Conservation (phyloP, 2,329 filamentous ascomycete species). For the Chaetomium strumarium region DNA sequence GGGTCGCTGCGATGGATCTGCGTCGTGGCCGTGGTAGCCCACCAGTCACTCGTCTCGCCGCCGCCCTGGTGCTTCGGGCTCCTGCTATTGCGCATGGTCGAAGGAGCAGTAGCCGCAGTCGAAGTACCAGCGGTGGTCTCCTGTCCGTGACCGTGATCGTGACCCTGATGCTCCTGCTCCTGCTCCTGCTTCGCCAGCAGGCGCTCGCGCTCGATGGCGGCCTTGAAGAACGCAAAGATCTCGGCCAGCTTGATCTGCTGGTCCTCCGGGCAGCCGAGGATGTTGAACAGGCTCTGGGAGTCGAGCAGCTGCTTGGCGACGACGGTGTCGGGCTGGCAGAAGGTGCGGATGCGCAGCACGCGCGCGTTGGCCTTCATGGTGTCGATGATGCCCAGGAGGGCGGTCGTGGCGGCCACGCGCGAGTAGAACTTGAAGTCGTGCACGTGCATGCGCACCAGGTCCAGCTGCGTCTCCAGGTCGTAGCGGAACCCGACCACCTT, state of each 20-base stretch:
- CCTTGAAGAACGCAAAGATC: conserved; percentile 49
- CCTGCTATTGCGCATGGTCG: conserved; percentile 3
- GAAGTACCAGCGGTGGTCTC: not conserved
- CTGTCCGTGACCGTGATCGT: not conserved
- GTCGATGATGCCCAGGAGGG: conserved; percentile 44
- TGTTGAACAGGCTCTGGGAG: conserved; percentile 43
- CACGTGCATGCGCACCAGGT: conserved; percentile 45
- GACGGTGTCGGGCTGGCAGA: conserved; percentile 53
- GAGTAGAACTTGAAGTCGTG: conserved; percentile 52
- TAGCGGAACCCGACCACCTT: conserved; percentile 53
- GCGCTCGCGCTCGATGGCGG: conserved; percentile 28
- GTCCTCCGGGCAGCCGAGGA: conserved; percentile 40
- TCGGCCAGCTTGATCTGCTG: conserved; percentile 44
- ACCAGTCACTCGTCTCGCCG: not conserved
- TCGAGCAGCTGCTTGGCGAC: conserved; percentile 54
- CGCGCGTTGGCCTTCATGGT: conserved; percentile 49
- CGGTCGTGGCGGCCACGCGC: conserved; percentile 34
- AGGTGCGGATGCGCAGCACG: conserved; percentile 48
- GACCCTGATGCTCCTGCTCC: not conserved
- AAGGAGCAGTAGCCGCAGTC: not conserved
- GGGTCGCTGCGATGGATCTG: conserved; percentile 1
- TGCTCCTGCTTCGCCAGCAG: not conserved
- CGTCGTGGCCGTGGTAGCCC: not conserved
- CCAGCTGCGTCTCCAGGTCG: conserved; percentile 55
- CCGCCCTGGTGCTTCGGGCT: not conserved